Base-by-base conservation (phyloP, 2,329 filamentous ascomycete genomes). In the Penicillium sp. region DNA sequence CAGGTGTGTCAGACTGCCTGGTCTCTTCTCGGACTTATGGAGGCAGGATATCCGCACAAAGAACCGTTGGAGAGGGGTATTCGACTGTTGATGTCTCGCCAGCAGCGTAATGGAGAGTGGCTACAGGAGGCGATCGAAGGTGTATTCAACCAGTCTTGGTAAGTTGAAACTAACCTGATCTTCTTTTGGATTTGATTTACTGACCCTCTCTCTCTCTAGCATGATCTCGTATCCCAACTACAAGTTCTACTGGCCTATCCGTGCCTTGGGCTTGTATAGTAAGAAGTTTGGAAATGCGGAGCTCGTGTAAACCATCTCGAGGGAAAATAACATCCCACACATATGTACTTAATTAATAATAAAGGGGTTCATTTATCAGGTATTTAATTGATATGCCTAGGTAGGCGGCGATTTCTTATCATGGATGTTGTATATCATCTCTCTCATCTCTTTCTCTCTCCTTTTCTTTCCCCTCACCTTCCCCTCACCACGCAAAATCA, bases 181-280 rank as follows among this genome's bases (percentile, higher is more conserved):
- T 27, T 27, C 9, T 19, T 27, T 41, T 38, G 7, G 27, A 5
- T n/a, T n/a, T 36, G 4, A 42, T n/a, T 25, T 53, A 57, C 68
- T 73, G 60, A 70, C 58, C 1, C 12, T 15, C 29, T 0, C 2
- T 19, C 19, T 31, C 49, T 56, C 59, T 68, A 88, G 86, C 81
- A 97, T 97, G 91, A 99, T 99, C 64, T 94, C 91, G 0, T 99
- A 99, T 71, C 93, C 93, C 43, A 99, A 99, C 81, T 99, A 99
- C 82, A 99, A 97, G 80, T 94, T 96, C 74, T 90, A 89, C 58
- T 99, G 97, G 76, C 88, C 93, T 1, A 89, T 97, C 72, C 96
- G 96, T 78, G 94, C 94, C 2, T 75, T 99, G 63, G 94, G 94
- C 6, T 89, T 97, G 85, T 99, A 91, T 80, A 86, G 89, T 5